Evolutionary conservation across 2,329 filamentous ascomycete genomes (phyloP), one percentile per base, ranked within the genome.

Genomic region (Daldinia sp.): DNA sequence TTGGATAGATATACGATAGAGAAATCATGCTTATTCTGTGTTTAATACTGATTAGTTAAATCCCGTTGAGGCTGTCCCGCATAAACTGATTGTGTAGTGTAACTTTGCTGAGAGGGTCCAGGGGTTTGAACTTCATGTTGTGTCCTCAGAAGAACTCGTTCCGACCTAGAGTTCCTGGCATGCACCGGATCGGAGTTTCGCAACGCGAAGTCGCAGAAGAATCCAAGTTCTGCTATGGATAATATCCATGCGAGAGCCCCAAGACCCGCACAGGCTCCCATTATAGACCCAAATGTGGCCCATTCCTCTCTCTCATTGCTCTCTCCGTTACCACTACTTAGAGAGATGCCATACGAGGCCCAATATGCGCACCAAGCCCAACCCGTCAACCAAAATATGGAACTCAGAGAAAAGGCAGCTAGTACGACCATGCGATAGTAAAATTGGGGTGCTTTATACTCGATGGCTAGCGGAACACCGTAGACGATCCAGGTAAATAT

Each of bases 361-460:
- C 76, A 75, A 18, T 78, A 78, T 9, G 80, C 80, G 4, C 81
- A 78, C 82, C 82, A 84, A 23, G 79, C 77, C 81, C 81, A 83
- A 6, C 74, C 80, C 0, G 77, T 72, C 7, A 85, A 77, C 82
- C 84, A 85, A 70, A 86, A 82, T 72, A 85, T 78, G 64, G 78
- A 66, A 60, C 68, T 73, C 50, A 84, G 71, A 53, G 77, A 65
- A 42, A 83, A 81, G 41, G 73, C 74, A 37, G 80, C 67, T 46
- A 83, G 63, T 59, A 81, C 77, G 60, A 68, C 75, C 64, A 83
- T 70, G 63, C 81, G 80, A 73, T 76, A 79, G 72, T 83, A 85
- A 67, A 79, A 68, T 6, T 76, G 76, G 0, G 79, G 78, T 4
- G 77, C 76, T 54, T 73, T 79, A 58, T 77, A 73, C 74, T 83